These are phyloP conservation scores for Trichoderma asperellum DNA, from an alignment of 2,329 filamentous ascomycete species.

Conservation along the genomic window DNA sequence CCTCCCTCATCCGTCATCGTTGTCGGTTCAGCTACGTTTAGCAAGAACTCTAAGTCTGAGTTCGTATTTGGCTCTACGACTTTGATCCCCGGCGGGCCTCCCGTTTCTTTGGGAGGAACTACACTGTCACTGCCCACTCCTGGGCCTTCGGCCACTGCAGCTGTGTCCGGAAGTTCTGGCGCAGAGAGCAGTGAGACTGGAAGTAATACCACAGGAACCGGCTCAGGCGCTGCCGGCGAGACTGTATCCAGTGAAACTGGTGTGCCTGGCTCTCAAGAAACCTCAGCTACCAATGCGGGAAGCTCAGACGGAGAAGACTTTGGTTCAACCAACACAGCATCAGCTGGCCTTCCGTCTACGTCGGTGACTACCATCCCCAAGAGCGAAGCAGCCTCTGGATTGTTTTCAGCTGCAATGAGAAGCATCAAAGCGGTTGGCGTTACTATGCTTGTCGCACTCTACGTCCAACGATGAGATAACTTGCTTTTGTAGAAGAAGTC, in stretches of 20 bases:
- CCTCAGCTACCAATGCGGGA: not conserved
- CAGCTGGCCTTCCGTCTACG: not conserved
- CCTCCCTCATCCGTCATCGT: not conserved
- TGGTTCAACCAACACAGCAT: conserved; percentile 1
- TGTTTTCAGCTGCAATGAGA: not conserved
- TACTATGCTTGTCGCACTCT: conserved; percentile 11
- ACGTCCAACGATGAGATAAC: not conserved
- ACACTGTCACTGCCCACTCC: conserved; percentile 17
- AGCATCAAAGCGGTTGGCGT: conserved; percentile 3
- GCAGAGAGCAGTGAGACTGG: conserved; percentile 3
- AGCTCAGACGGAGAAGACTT: not conserved
- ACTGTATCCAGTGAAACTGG: not conserved
- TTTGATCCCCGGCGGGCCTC: conserved; percentile 12
- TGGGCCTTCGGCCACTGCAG: not conserved
- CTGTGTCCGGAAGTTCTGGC: not conserved
- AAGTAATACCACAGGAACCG: not conserved
- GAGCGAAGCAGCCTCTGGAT: not conserved
- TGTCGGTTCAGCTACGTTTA: conserved; percentile 19
- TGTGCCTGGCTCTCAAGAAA: not conserved
- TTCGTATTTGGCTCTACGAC: conserved; percentile 17
- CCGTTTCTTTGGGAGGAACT: conserved; percentile 16
- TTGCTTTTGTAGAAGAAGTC: not conserved
- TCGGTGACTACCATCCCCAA: not conserved
- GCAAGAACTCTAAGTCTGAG: conserved; percentile 19
- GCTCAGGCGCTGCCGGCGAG: not conserved